Conservation (phyloP, 257 asterid genomes). For the Solanum virginianum region DNA sequence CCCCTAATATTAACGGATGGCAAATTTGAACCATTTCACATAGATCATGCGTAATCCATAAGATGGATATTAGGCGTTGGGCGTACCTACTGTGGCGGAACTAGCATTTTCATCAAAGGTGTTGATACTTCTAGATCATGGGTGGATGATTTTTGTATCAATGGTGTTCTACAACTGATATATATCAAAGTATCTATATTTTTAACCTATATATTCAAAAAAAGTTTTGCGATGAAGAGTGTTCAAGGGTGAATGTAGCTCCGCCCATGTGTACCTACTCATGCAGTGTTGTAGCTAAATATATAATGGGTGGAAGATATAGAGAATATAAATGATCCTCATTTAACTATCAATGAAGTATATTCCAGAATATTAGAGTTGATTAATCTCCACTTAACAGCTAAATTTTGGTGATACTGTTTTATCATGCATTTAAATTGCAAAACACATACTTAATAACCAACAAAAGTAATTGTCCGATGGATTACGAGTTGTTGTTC, state of each 20-base stretch:
- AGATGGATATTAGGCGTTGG: background rate
- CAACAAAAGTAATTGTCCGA: background rate
- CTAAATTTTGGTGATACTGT: background rate
- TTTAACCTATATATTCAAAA: too few species aligned
- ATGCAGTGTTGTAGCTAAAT: too few species aligned
- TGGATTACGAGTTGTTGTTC: background rate
- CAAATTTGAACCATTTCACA: background rate
- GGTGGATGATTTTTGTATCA: too few species aligned
- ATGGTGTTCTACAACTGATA: too few species aligned
- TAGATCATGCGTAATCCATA: background rate
- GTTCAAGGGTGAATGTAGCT: too few species aligned
- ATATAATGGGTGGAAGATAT: too few species aligned
- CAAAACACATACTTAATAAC: background rate
- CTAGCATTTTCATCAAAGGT: too few species aligned
- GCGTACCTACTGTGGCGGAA: background rate
- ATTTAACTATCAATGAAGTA: too few species aligned
- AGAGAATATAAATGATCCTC: background rate
- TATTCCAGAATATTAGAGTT: background rate
- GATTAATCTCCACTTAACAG: background rate
- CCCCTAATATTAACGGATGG: background rate
- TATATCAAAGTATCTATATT: too few species aligned
- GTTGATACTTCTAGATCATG: too few species aligned
- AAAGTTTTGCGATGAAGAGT: too few species aligned
- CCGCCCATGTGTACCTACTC: too few species aligned
- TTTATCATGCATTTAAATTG: background rate